These are phyloP conservation scores for Stromatinia cepivora DNA, from an alignment of 2,329 filamentous ascomycete genomes.

Conservation along the genomic window DNA sequence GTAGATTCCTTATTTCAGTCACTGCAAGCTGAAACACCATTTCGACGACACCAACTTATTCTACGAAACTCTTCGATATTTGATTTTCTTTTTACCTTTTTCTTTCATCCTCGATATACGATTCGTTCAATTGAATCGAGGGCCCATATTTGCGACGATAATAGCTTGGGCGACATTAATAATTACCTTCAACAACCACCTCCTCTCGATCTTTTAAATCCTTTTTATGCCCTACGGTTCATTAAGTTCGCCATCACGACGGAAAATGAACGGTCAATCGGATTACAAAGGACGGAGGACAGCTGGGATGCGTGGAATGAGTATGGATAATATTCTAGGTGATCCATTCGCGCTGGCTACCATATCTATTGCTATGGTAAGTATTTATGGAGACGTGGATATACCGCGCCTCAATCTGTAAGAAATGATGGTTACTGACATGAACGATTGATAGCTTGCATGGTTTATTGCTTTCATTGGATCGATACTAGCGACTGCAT, in stretches of 20 bases:
- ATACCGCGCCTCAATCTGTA: constrained; percentile 2
- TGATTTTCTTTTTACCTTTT: background rate
- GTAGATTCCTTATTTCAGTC: constrained; percentile 6
- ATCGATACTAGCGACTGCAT: constrained; percentile 69
- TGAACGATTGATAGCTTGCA: constrained; percentile 63
- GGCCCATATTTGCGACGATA: constrained; percentile 19
- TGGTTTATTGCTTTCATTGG: constrained; percentile 92
- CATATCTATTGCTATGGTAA: constrained; percentile 84
- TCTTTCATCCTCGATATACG: constrained; percentile 15
- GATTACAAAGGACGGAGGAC: constrained; percentile 53
- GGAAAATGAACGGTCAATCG: constrained; percentile 76
- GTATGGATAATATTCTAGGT: constrained; percentile 85
- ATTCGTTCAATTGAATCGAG: constrained; percentile 18
- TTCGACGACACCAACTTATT: constrained; percentile 9
- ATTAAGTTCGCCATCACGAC: constrained; percentile 69
- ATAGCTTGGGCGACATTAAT: constrained; percentile 14
- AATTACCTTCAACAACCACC: background rate
- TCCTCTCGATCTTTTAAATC: background rate
- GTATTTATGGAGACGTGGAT: constrained; percentile 41
- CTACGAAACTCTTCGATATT: constrained; percentile 5
- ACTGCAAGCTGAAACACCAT: constrained; percentile 22
- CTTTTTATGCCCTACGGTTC: constrained; percentile 70
- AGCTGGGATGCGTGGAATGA: constrained; percentile 59
- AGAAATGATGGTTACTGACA: constrained; percentile 13
- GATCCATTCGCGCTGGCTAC: constrained; percentile 96